These are phyloP conservation scores for Dendrobium nobile DNA, from an alignment of 106 monocot genomes.

Conservation along the genomic window DNA sequence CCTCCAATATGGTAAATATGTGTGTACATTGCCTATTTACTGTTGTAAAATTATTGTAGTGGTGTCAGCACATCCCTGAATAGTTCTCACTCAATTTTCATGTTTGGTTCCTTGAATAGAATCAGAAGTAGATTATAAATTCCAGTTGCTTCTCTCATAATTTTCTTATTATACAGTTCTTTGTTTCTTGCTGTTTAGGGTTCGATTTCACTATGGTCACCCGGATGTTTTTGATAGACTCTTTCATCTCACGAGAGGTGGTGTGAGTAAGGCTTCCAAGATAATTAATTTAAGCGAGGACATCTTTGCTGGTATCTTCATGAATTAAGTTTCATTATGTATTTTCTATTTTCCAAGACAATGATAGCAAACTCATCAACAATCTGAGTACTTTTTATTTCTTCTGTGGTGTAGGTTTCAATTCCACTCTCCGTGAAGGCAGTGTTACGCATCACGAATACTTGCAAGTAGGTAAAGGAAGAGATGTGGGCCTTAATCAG, in stretches of 20 bases:
- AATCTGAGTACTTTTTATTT: too few species aligned
- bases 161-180: neutral
- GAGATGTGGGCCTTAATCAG: conserved; percentile 92
- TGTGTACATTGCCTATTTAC: too few species aligned
- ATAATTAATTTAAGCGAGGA: conserved; percentile 90
- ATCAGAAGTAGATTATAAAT: too few species aligned
- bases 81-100: too few species aligned
- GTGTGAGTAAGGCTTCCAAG: conserved; percentile 90
- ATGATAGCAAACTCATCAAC: neutral
- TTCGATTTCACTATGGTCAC: conserved; percentile 97
- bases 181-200: conserved; percentile 39
- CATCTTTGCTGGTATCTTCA: conserved; percentile 72
- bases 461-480: conserved; percentile 95
- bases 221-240: conserved; percentile 94
- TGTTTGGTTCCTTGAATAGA: too few species aligned
- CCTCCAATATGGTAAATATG: too few species aligned
- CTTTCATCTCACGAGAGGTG: conserved; percentile 87
- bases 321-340: neutral
- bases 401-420: conserved; percentile 48
- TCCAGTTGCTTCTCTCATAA: neutral
- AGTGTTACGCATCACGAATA: conserved; percentile 94
- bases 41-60: too few species aligned
- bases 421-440: conserved; percentile 92
- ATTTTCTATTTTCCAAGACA: neutral
- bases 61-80: too few species aligned